Base-by-base conservation (phyloP, 1,284 basidiomycete genomes). In the Pascua sp. region DNA sequence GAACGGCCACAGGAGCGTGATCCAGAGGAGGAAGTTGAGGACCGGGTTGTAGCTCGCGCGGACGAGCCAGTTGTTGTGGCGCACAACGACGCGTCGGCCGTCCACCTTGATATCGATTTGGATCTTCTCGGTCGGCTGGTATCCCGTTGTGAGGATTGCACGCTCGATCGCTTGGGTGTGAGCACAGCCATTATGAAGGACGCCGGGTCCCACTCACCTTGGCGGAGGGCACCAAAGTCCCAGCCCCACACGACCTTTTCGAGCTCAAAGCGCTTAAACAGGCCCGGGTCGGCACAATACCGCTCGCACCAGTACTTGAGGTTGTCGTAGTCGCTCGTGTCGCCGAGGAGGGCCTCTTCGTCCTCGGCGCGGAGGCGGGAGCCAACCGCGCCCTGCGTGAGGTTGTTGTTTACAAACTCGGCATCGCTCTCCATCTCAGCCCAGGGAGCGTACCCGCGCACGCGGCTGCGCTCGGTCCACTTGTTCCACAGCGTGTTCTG, bases 291-390 rank as follows among this genome's bases (percentile, higher is more conserved):
- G 10, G 80, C 77, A 52, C 84, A 86, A 66, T 86, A 88, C 53
- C 84, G 82, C 64, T 88, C 84, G 17, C 86, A 86, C 87, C 87
- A 89, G 54, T 83, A 79, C 16, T 84, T 79, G 47, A 87, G 67
- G 11, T 42, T n/a, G 24, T 32, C 24, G 24, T 32, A 32, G 4
- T 32, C 24, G 11, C 38, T 24, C 24, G 45, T 15, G 4, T 49
- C 47, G 1, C 53, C 42, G 15, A 60, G 44, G 12, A 63, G 56
- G 12, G 64, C 53, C 55, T 61, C 61, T 18, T 59, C 60, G 38
- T 61, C 60, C 18, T 46, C 24, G 44, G n/a, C 40, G 18, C 18
- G 40, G 24, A 42, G 8, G 40, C 41, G 39, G 24, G 24, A 38
- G 5, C 11, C 40, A 13, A 13, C 49, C 42, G 17, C 17, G 18